These are phyloP conservation scores for Tolypocladium album DNA, from an alignment of 2,329 filamentous ascomycete genomes.

Conservation along the genomic window DNA sequence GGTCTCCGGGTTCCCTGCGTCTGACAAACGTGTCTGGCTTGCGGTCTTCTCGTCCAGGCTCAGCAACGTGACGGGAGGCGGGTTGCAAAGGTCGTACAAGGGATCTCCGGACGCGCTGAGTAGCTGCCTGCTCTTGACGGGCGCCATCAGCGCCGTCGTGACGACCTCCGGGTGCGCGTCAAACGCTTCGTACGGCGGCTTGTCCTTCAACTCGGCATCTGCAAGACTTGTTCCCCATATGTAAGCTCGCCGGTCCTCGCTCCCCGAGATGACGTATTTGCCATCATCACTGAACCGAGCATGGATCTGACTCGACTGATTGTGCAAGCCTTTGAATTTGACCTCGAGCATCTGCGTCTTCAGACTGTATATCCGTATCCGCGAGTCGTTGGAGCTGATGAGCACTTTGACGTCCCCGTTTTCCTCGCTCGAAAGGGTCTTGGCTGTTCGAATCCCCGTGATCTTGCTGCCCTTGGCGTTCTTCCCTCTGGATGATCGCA, in stretches of 20 bases:
- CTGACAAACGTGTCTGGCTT: constrained; percentile 29
- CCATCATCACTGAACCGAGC: constrained; percentile 83
- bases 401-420: constrained; percentile 69
- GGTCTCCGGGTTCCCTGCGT: constrained; percentile 22
- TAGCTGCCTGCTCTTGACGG: constrained; percentile 63
- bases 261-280: constrained; percentile 80
- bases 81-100: constrained; percentile 94
- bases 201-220: constrained; percentile 61
- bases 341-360: constrained; percentile 74
- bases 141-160: constrained; percentile 80
- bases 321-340: constrained; percentile 88
- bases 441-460: constrained; percentile 76
- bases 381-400: constrained; percentile 90
- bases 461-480: constrained; percentile 97
- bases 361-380: constrained; percentile 81
- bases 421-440: constrained; percentile 32
- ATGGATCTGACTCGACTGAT: constrained; percentile 80
- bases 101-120: constrained; percentile 78
- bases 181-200: constrained; percentile 77
- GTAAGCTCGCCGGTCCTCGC: constrained; percentile 82
- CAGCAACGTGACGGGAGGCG: constrained; percentile 74
- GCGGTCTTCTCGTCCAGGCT: constrained; percentile 53
- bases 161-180: constrained; percentile 84
- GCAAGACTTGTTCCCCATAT: constrained; percentile 57
- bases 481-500: constrained; percentile 83